Evolutionary conservation across 257 asterid species (phyloP).

Genomic region (Nicotiana otophora): DNA sequence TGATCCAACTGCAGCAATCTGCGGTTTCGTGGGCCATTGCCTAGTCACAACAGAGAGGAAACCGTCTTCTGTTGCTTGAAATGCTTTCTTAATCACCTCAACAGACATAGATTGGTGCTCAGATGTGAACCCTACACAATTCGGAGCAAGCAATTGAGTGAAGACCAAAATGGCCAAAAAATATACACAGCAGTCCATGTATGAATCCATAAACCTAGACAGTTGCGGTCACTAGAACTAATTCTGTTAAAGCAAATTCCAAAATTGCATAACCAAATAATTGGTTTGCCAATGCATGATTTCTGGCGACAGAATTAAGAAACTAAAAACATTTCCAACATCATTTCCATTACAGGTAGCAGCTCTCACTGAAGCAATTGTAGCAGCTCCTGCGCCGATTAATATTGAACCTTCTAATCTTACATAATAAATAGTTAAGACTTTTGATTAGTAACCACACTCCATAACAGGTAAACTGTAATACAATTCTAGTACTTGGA

Average conservation of each 20-base stretch:
- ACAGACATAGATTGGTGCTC: constrained; percentile 55
- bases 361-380: too few relatives aligned
- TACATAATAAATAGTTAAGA: too few relatives aligned
- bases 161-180: background rate
- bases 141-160: background rate
- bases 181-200: background rate
- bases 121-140: constrained; percentile 45
- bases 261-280: too few relatives aligned
- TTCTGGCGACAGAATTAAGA: too few relatives aligned
- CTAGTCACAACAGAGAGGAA: constrained; percentile 46
- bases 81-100: constrained; percentile 57
- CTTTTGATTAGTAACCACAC: background rate
- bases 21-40: constrained; percentile 55
- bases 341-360: too few relatives aligned
- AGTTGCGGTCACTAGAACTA: too few relatives aligned
- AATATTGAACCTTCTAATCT: too few relatives aligned
- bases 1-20: constrained; percentile 73
- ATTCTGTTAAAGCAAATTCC: too few relatives aligned
- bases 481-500: background rate
- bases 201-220: too few relatives aligned
- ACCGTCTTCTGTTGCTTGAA: constrained; percentile 70
- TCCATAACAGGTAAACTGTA: background rate
- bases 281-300: too few relatives aligned
- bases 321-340: too few relatives aligned
- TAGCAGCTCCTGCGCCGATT: too few relatives aligned